phyloP scores from a whole-genome alignment of 768 basidiomycete species.

The Panus rudis region DNA sequence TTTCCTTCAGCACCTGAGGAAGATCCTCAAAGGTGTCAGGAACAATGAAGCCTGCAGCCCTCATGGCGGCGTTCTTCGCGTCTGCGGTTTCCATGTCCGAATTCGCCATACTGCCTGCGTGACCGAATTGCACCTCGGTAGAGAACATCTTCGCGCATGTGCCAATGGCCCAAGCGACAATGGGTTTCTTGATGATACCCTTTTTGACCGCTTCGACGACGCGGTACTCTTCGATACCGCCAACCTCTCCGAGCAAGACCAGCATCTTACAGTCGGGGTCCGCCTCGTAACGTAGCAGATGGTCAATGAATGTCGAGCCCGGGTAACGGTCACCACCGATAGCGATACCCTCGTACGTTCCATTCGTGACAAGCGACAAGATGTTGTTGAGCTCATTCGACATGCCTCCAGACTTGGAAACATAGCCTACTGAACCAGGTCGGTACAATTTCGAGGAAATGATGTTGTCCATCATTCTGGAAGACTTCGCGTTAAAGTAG shows the following conservation, averaged over 20 bases:
- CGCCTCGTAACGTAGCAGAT: slow-evolving; percentile 93
- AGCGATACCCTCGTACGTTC: slow-evolving; percentile 99
- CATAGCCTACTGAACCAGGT: slow-evolving; percentile 94
- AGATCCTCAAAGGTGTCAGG: slow-evolving; percentile 98
- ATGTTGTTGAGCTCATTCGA: slow-evolving; percentile 99
- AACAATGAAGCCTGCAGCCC: slow-evolving; percentile 90
- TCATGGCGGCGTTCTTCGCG: slow-evolving; percentile 96
- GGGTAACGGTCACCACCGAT: slow-evolving; percentile 99
- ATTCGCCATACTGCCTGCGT: slow-evolving; percentile 98
- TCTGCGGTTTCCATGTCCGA: slow-evolving; percentile 96
- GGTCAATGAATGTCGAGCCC: slow-evolving; percentile 98
- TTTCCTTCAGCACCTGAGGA: slow-evolving; percentile 74
- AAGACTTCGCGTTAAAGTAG: slow-evolving; percentile 5
- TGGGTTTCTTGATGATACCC: slow-evolving; percentile 94
- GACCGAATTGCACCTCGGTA: slow-evolving; percentile 98
- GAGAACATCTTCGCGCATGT: slow-evolving; percentile 99
- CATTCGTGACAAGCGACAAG: slow-evolving; percentile 91
- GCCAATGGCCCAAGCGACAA: slow-evolving; percentile 99
- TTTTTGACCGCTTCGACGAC: slow-evolving; percentile 96
- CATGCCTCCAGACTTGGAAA: slow-evolving; percentile 99
- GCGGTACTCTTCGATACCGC: slow-evolving; percentile 98
- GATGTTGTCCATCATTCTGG: slow-evolving; percentile 99
- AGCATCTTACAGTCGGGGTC: slow-evolving; percentile 99
- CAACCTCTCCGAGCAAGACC: slow-evolving; percentile 96
- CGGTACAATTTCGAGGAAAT: slow-evolving; percentile 98